Evolutionary conservation across 257 asterid genomes (phyloP).

Genomic region (Capsicum rhomboideum): DNA sequence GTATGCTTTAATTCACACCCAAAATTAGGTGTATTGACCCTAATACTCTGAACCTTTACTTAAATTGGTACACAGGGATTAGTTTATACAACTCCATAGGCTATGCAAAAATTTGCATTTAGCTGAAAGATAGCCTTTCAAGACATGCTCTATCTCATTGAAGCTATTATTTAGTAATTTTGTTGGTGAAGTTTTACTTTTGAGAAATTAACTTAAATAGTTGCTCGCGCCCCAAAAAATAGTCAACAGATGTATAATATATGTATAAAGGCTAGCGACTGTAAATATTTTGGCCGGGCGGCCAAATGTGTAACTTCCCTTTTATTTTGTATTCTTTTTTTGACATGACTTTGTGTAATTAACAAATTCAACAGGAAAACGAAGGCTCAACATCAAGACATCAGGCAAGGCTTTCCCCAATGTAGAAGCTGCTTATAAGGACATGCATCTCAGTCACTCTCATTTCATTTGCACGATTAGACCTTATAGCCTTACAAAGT

Average conservation of each 20-base stretch:
- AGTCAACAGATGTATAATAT: background rate
- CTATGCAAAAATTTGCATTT: background rate
- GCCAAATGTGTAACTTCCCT: too few species aligned
- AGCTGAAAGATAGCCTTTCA: background rate
- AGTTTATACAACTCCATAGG: background rate
- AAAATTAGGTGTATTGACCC: too few species aligned
- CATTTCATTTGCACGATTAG: background rate
- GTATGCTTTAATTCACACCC: too few species aligned
- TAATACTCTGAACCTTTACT: too few species aligned
- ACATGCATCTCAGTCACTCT: background rate
- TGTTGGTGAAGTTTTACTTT: background rate
- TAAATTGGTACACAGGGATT: too few species aligned
- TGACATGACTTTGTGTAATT: too few species aligned
- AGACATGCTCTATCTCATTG: background rate
- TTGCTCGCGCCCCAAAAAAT: background rate
- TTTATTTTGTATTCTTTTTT: too few species aligned
- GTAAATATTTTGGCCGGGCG: too few species aligned
- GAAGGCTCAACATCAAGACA: too few species aligned
- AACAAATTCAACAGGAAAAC: too few species aligned
- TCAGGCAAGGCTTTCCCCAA: background rate
- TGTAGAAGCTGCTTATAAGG: background rate
- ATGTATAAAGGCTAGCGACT: too few species aligned
- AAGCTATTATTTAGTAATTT: background rate
- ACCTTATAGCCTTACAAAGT: background rate
- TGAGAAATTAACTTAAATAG: background rate